These are phyloP conservation scores for Batkoa obscura DNA, from an alignment of 371 early-diverging fungal genomes.

Conservation along the genomic window DNA sequence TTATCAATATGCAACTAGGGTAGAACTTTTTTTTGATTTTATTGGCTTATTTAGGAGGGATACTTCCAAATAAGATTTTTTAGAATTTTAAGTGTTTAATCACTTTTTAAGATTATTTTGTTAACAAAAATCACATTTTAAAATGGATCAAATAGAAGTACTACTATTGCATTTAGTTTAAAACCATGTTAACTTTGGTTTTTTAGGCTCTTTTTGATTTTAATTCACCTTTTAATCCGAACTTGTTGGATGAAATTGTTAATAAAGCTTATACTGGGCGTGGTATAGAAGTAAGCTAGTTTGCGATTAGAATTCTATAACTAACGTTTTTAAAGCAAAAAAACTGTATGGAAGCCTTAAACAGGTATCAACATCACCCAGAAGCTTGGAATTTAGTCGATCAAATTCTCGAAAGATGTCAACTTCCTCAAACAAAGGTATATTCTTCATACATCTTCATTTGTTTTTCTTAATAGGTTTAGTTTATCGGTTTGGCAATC, in stretches of 20 bases:
- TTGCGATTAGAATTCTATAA: neutral
- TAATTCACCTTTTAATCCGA: slow-evolving; percentile 64
- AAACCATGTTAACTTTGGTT: neutral
- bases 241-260: slow-evolving; percentile 77
- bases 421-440: slow-evolving; percentile 74
- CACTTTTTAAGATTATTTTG: too few species aligned
- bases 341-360: slow-evolving; percentile 53
- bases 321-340: slow-evolving; percentile 36
- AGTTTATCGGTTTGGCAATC: slow-evolving; percentile 94
- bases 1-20: too few species aligned
- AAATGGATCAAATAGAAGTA: too few species aligned
- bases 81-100: too few species aligned
- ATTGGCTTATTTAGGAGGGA: too few species aligned
- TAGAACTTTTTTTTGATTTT: too few species aligned
- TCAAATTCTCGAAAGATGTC: slow-evolving; percentile 75
- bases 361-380: slow-evolving; percentile 56
- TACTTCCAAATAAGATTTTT: too few species aligned
- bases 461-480: neutral
- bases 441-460: neutral
- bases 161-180: too few species aligned
- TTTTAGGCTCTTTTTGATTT: slow-evolving; percentile 72
- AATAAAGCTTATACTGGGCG: slow-evolving; percentile 42
- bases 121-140: too few species aligned
- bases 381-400: slow-evolving; percentile 95
- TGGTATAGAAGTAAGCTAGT: slow-evolving; percentile 42